Evolutionary conservation across 2,329 filamentous ascomycete genomes (phyloP).

Genomic region (Coniochaeta pulveracea): DNA sequence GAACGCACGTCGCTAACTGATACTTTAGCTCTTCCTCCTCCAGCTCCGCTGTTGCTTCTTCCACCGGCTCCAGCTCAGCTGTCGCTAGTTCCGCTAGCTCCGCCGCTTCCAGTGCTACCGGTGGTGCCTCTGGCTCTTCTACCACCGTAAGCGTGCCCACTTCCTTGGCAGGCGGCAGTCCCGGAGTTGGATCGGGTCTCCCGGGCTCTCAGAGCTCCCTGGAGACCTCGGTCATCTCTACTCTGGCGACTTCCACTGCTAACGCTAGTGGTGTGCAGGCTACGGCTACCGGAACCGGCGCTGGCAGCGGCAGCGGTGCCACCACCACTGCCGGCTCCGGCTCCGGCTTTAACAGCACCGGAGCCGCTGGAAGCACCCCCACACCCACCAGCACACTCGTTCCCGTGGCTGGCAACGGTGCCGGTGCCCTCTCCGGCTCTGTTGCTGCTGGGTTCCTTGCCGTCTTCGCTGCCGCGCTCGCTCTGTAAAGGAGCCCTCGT

Average conservation of each 20-base stretch:
- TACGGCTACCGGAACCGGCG: constrained; percentile 9
- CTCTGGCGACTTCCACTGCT: constrained; percentile 9
- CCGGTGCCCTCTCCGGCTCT: constrained; percentile 13
- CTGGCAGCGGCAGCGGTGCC: constrained; percentile 11
- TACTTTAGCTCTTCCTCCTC: constrained; percentile 7
- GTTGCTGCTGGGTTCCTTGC: constrained; percentile 18
- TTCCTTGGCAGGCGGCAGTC: constrained; percentile 6
- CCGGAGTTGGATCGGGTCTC: constrained; percentile 14
- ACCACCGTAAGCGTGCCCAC: constrained; percentile 2
- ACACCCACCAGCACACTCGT: constrained; percentile 11
- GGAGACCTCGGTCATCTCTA: constrained; percentile 8
- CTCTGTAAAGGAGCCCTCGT: no score
- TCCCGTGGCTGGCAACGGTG: constrained; percentile 9
- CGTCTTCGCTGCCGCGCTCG: constrained; percentile 19
- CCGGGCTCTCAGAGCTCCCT: constrained; percentile 16
- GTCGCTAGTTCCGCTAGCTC: constrained; percentile 7
- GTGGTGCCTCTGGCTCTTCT: constrained; percentile 7
- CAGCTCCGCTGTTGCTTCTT: constrained; percentile 12
- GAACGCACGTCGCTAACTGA: neutral
- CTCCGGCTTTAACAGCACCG: constrained; percentile 14
- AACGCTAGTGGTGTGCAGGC: constrained; percentile 7
- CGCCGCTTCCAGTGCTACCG: constrained; percentile 5
- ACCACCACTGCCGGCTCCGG: no score
- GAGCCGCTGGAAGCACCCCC: constrained; percentile 8
- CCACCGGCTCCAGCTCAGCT: constrained; percentile 9